Conservation (phyloP, 345 rosid species). For the Eucalyptus dawsonii region DNA sequence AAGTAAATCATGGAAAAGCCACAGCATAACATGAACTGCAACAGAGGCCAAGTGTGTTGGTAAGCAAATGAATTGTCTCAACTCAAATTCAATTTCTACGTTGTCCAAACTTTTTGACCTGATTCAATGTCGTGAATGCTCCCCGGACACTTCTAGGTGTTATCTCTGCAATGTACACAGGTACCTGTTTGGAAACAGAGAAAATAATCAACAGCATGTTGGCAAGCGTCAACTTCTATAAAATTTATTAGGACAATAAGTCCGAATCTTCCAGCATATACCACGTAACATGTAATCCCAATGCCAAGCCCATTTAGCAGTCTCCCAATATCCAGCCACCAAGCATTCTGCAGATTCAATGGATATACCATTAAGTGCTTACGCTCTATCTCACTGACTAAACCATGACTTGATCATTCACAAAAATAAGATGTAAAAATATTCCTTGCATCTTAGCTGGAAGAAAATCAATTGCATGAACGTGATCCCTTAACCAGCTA, state of each 20-base stretch:
- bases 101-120: background rate
- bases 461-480: background rate
- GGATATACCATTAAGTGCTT: background rate
- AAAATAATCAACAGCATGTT: background rate
- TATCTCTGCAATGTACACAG: constrained; percentile 7
- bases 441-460: background rate
- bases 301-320: constrained; percentile 12
- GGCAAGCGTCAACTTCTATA: background rate
- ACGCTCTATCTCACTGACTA: background rate
- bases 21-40: constrained; percentile 5
- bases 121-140: background rate
- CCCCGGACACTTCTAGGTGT: constrained; percentile 6
- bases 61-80: background rate
- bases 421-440: background rate
- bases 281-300: constrained; percentile 18
- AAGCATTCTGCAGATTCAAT: constrained; percentile 4
- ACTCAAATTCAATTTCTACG: background rate
- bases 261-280: background rate
- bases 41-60: background rate
- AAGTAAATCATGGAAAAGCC: constrained; percentile 7
- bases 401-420: background rate
- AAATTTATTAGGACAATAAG: background rate
- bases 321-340: constrained; percentile 25
- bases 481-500: background rate
- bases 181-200: background rate